These are phyloP conservation scores for Phoenix dactylifera DNA, from an alignment of 176 grass and related monocot genomes.

Conservation along the genomic window DNA sequence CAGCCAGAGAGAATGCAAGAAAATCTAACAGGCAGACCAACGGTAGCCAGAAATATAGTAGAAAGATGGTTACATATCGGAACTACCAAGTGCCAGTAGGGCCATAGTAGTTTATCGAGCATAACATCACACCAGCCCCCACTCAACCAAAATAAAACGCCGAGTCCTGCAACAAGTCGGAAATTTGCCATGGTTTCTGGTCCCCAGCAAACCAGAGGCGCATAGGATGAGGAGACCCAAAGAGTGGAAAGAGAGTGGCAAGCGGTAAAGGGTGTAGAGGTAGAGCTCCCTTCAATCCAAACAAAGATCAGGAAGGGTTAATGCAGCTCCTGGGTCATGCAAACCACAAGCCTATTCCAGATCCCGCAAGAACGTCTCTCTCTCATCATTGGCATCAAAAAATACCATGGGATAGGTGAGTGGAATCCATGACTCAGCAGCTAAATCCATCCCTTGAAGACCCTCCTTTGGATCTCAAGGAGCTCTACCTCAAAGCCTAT, in stretches of 20 bases:
- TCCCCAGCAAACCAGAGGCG: background rate
- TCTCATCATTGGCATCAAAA: background rate
- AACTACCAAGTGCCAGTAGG: too few relatives aligned
- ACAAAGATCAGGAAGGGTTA: conserved; percentile 40
- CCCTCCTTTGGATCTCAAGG: conserved; percentile 49
- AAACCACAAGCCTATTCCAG: conserved; percentile 73
- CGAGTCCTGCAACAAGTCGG: background rate
- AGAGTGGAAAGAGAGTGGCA: too few relatives aligned
- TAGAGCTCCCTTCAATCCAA: conserved; percentile 99
- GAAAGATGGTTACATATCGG: too few relatives aligned
- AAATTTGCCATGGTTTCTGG: background rate
- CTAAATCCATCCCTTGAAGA: conserved; percentile 31
- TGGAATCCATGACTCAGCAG: conserved; percentile 92
- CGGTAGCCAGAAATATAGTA: too few relatives aligned
- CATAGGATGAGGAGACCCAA: background rate
- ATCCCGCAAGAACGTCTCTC: background rate
- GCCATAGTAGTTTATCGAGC: too few relatives aligned
- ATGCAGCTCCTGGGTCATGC: conserved; percentile 70
- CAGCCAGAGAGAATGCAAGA: too few relatives aligned
- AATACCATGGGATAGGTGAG: conserved; percentile 39
- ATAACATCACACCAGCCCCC: too few relatives aligned
- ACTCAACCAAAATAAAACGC: too few relatives aligned
- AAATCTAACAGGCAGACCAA: too few relatives aligned
- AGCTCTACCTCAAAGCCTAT: conserved; percentile 34
- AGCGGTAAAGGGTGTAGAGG: conserved; percentile 15